Evolutionary conservation across 164 flowering plant genomes (phyloP).

Genomic region (Vitis rotundifolia): DNA sequence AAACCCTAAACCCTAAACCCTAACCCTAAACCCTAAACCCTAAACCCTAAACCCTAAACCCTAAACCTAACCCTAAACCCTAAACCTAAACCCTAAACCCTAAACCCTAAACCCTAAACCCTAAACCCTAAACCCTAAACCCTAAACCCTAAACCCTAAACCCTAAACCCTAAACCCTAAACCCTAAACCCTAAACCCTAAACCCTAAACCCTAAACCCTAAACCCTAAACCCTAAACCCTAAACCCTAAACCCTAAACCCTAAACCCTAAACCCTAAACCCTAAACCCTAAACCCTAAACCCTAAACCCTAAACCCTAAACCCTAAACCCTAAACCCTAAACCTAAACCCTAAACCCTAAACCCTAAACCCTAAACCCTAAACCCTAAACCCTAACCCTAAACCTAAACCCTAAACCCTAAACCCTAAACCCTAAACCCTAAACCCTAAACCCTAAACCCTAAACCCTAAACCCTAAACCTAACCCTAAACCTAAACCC

Average conservation of each 20-base stretch:
- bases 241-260: conserved; percentile 1
- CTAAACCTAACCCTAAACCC: background rate
- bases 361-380: conserved; percentile 3
- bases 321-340: conserved; percentile 6
- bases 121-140: conserved; percentile 6
- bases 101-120: background rate
- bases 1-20: conserved; percentile 10
- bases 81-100: conserved; percentile 4
- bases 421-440: conserved; percentile 9
- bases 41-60: conserved; percentile 8
- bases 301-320: conserved; percentile 3
- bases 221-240: background rate
- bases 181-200: background rate
- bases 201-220: conserved; percentile 1
- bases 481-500: background rate
- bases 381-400: conserved; percentile 10
- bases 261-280: background rate
- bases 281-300: conserved; percentile 6
- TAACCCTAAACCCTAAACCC: conserved; percentile 9
- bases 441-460: background rate
- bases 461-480: background rate
- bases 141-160: background rate
- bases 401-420: conserved; percentile 9
- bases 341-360: conserved; percentile 2
- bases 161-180: too few species aligned